Percentiles rank a stretch among this genome's conserved stretches.
Evolutionary conservation across 176 grass and related monocot species (phyloP).

Genomic region (Eremochloa ophiuroides): DNA sequence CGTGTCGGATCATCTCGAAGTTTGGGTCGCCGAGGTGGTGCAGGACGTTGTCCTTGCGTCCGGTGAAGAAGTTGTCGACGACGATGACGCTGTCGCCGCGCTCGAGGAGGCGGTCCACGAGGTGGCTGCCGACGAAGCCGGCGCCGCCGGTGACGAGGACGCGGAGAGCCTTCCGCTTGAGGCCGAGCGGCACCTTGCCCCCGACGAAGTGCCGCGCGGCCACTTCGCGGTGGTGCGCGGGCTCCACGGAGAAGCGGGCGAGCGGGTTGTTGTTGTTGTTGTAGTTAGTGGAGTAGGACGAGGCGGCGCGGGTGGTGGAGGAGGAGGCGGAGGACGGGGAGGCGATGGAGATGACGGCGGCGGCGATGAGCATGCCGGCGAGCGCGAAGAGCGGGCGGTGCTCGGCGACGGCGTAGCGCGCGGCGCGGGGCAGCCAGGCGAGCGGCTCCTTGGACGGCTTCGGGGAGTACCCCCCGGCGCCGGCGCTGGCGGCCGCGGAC

Average conservation of each 20-base stretch:
- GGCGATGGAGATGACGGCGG: constrained; percentile 52
- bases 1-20: constrained; percentile 98
- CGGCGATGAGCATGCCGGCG: constrained; percentile 62
- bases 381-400: constrained; percentile 75
- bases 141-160: constrained; percentile 90
- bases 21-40: constrained; percentile 79
- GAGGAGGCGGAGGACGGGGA: not conserved
- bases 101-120: constrained; percentile 76
- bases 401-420: constrained; percentile 53
- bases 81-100: constrained; percentile 91
- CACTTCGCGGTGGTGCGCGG: not conserved
- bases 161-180: constrained; percentile 75
- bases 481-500: constrained; percentile 2
- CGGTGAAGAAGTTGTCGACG: constrained; percentile 96
- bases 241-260: constrained; percentile 30
- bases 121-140: constrained; percentile 89
- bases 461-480: constrained; percentile 17
- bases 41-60: constrained; percentile 85
- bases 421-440: constrained; percentile 52
- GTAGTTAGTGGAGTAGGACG: not conserved
- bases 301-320: not conserved
- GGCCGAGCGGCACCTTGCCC: constrained; percentile 74
- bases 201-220: constrained; percentile 49
- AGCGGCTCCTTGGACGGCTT: constrained; percentile 69
- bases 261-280: constrained; percentile 17